Evolutionary conservation across 129 eudicot genomes (phyloP).

Genomic region (Cynara cardunculus): DNA sequence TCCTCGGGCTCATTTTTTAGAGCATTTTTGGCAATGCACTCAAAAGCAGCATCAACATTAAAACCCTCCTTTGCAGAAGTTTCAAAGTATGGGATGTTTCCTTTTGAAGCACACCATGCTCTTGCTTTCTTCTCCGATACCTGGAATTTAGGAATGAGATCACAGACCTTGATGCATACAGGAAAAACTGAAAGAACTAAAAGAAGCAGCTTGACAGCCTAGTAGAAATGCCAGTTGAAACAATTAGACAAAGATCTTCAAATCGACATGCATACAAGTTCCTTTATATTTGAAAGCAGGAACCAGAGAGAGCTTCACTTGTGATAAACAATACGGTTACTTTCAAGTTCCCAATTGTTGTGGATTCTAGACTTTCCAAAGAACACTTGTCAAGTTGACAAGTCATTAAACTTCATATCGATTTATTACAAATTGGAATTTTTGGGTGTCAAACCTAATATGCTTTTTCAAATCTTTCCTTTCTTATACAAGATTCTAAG

Average conservation of each 20-base stretch:
- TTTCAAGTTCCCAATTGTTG: neutral
- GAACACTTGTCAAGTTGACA: neutral
- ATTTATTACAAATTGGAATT: neutral
- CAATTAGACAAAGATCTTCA: neutral
- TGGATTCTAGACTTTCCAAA: neutral
- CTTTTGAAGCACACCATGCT: constrained; percentile 53
- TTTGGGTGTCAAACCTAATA: neutral
- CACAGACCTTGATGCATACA: neutral
- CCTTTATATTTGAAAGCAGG: neutral
- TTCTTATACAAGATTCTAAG: neutral
- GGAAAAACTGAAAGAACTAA: neutral
- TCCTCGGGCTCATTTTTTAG: constrained; percentile 48
- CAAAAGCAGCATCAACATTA: constrained; percentile 47
- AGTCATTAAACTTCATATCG: neutral
- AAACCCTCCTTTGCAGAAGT: constrained; percentile 48
- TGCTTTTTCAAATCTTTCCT: neutral
- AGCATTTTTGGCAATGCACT: constrained; percentile 43
- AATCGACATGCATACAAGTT: neutral
- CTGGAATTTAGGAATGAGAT: constrained; percentile 20
- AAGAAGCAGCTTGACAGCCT: neutral
- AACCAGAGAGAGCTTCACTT: neutral
- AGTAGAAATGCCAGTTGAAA: neutral
- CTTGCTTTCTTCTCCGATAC: constrained; percentile 55
- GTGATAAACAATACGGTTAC: neutral
- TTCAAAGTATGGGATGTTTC: constrained; percentile 46